phyloP scores from a whole-genome alignment of 306 rosid genomes.

The Lathyrus tuberosus region DNA sequence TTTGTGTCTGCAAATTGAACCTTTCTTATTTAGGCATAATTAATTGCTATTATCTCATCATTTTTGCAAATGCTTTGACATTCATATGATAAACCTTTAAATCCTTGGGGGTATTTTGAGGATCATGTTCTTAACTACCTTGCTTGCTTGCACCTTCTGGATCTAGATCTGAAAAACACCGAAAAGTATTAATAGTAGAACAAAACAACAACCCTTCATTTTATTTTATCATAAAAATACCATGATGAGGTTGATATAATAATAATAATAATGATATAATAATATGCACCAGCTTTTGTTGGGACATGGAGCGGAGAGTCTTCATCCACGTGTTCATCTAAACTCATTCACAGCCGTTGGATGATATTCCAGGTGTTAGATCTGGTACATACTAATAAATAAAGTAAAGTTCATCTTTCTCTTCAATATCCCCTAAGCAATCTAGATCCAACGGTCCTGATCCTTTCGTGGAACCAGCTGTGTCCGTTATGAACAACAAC shows the following conservation, averaged over 20 bases:
- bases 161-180: slow-evolving; percentile 34
- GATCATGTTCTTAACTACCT: background rate
- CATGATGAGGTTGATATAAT: background rate
- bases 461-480: slow-evolving; percentile 47
- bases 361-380: slow-evolving; percentile 33
- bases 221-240: background rate
- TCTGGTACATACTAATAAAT: slow-evolving; percentile 38
- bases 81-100: background rate
- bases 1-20: slow-evolving; percentile 26
- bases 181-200: background rate
- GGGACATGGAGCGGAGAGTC: slow-evolving; percentile 42
- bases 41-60: background rate
- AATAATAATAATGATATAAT: background rate
- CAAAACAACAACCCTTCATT: slow-evolving; percentile 1
- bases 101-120: background rate
- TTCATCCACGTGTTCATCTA: slow-evolving; percentile 51
- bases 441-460: slow-evolving; percentile 61
- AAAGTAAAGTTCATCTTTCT: slow-evolving; percentile 18
- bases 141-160: background rate
- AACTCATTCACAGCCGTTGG: slow-evolving; percentile 52
- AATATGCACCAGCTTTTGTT: slow-evolving; percentile 1
- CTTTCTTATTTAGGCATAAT: background rate
- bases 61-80: too few relatives aligned
- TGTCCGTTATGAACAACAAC: slow-evolving; percentile 42
- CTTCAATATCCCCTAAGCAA: background rate